Conservation (phyloP, 108 stramenopile genomes). For the Stephanodiscus triporus region DNA sequence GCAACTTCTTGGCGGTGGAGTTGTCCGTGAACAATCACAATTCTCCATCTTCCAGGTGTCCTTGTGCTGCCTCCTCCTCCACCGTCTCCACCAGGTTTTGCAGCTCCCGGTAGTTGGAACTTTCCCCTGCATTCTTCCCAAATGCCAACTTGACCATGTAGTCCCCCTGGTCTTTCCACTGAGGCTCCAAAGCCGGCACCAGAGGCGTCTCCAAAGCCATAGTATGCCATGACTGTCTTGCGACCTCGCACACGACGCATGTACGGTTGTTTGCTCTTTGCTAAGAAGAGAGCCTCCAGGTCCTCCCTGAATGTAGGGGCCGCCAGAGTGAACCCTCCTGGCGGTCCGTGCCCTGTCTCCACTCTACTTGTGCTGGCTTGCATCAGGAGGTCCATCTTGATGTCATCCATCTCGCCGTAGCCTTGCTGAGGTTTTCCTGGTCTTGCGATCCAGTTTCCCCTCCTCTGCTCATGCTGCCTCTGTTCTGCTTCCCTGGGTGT, state of each 20-base stretch:
- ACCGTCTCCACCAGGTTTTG: background rate
- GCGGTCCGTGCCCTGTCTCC: too few species aligned
- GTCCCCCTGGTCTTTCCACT: background rate
- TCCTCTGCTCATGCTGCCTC: too few species aligned
- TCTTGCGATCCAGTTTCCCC: too few species aligned
- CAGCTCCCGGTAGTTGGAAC: conserved; percentile 1
- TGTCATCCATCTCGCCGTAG: background rate
- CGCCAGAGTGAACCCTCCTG: too few species aligned
- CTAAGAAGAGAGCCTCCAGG: too few species aligned
- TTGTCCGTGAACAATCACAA: conserved; percentile 3
- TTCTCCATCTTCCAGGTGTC: background rate
- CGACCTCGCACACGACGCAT: too few species aligned
- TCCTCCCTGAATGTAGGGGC: too few species aligned
- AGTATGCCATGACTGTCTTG: background rate
- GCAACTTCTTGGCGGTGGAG: background rate
- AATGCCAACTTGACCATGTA: background rate
- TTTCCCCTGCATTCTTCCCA: background rate
- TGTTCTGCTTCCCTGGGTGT: background rate
- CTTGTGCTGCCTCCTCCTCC: background rate
- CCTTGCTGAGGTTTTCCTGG: background rate
- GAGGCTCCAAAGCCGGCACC: background rate
- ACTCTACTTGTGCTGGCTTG: background rate
- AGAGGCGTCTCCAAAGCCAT: background rate
- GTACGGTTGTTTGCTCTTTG: too few species aligned
- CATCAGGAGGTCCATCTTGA: background rate